Percentiles rank a stretch among this genome's conserved stretches.
Conservation (phyloP, 129 eudicot genomes). For the Heracleum sosnowskyi region DNA sequence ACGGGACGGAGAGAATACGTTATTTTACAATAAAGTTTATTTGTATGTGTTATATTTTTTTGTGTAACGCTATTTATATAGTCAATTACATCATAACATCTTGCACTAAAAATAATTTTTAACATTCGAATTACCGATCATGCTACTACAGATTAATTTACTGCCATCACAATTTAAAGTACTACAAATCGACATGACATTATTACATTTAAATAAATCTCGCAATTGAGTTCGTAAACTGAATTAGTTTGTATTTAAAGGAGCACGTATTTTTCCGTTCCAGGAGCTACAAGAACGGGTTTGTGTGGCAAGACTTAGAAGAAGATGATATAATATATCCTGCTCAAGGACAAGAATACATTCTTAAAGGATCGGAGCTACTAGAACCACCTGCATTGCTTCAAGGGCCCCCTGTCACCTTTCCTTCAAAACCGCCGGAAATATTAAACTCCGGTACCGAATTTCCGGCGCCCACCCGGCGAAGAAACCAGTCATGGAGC, state of each 20-base stretch:
- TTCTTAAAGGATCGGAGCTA: conserved; percentile 92
- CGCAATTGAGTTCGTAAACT: not conserved
- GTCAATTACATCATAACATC: no score
- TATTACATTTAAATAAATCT: not conserved
- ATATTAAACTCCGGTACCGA: conserved; percentile 18
- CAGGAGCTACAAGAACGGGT: conserved; percentile 88
- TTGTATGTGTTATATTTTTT: no score
- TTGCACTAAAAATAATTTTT: no score
- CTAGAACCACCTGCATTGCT: conserved; percentile 25
- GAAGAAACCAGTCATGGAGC: conserved; percentile 87
- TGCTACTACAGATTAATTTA: no score
- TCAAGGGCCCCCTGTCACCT: not conserved
- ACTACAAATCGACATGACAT: no score
- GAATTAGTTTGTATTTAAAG: not conserved
- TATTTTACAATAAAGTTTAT: no score
- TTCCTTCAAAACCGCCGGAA: conserved; percentile 31
- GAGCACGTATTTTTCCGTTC: not conserved
- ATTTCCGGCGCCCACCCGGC: conserved; percentile 32
- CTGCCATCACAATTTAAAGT: no score
- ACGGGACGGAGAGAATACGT: no score
- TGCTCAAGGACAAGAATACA: conserved; percentile 75
- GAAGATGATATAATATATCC: conserved; percentile 83
- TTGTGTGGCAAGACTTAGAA: conserved; percentile 87
- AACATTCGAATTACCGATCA: no score
- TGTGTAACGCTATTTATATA: no score